phyloP scores from a whole-genome alignment of 73 alveolate species.

The Paramecium sonneborni region DNA sequence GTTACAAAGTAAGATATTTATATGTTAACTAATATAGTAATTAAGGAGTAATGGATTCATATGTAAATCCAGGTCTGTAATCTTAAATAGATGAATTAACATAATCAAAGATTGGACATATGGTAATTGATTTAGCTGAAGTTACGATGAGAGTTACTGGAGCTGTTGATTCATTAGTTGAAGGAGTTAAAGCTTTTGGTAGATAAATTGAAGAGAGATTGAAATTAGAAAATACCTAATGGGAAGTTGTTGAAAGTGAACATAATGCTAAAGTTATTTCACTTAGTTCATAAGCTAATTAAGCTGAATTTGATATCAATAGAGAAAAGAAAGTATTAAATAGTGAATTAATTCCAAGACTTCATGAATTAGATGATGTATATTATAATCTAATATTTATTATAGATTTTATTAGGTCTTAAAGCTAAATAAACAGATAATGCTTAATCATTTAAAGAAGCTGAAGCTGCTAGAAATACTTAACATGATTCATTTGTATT shows the following conservation, averaged over 20 bases:
- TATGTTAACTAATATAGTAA: not conserved
- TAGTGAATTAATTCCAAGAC: not conserved
- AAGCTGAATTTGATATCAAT: conserved; percentile 41
- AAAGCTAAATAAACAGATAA: conserved; percentile 28
- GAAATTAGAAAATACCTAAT: not conserved
- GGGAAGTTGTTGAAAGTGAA: conserved; percentile 33
- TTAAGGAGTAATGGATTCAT: conserved; percentile 4
- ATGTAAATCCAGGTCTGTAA: conserved; percentile 3
- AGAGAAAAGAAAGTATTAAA: conserved; percentile 13
- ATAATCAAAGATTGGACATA: conserved; percentile 46
- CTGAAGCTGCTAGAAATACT: conserved; percentile 36
- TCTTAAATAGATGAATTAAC: conserved; percentile 32
- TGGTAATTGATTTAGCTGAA: conserved; percentile 35
- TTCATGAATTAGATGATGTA: not conserved
- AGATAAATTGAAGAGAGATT: conserved; percentile 35
- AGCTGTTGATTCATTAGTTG: conserved; percentile 17
- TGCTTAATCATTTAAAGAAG: not conserved
- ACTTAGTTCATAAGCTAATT: not conserved
- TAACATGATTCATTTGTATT: not conserved
- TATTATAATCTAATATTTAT: not conserved
- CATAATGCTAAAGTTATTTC: conserved; percentile 27
- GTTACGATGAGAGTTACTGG: conserved; percentile 24
- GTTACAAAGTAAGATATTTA: not conserved
- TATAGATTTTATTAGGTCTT: not conserved
- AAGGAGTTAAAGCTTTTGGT: conserved; percentile 40